Conservation (phyloP, 1,284 basidiomycete genomes). For the Irpex rosettiformis region DNA sequence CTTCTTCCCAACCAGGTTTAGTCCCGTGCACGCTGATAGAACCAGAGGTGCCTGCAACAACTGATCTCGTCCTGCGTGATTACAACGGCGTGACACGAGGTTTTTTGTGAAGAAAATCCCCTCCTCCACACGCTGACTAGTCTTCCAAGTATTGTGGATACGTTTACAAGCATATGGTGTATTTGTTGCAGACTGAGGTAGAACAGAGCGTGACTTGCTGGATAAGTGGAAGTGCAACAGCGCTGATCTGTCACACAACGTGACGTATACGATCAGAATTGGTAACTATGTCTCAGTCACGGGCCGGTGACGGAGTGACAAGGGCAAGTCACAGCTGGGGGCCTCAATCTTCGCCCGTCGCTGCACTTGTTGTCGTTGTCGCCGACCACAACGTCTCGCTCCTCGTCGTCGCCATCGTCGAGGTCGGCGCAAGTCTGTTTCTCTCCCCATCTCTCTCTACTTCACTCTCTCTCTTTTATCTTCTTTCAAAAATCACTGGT, state of each 20-base stretch:
- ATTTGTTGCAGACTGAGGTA: not conserved
- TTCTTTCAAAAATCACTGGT: conserved; percentile 22
- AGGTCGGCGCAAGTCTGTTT: conserved; percentile 14
- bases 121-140: not conserved
- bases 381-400: conserved; percentile 17
- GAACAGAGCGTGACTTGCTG: not conserved
- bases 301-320: not conserved
- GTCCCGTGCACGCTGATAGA: conserved; percentile 1
- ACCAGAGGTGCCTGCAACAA: not conserved
- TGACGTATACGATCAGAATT: not conserved
- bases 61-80: not conserved
- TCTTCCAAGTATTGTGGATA: not conserved
- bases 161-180: not conserved
- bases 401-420: conserved; percentile 26
- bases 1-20: not conserved
- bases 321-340: conserved; percentile 11
- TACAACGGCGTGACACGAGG: not conserved
- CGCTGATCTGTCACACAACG: not conserved
- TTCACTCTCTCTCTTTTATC: conserved; percentile 20
- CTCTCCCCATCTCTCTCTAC: conserved; percentile 17
- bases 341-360: conserved; percentile 21
- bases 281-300: conserved; percentile 17
- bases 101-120: no score
- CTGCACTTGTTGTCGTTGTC: conserved; percentile 27
- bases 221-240: not conserved